Conservation (phyloP, 257 asterid species). For the Solanum commersonii region DNA sequence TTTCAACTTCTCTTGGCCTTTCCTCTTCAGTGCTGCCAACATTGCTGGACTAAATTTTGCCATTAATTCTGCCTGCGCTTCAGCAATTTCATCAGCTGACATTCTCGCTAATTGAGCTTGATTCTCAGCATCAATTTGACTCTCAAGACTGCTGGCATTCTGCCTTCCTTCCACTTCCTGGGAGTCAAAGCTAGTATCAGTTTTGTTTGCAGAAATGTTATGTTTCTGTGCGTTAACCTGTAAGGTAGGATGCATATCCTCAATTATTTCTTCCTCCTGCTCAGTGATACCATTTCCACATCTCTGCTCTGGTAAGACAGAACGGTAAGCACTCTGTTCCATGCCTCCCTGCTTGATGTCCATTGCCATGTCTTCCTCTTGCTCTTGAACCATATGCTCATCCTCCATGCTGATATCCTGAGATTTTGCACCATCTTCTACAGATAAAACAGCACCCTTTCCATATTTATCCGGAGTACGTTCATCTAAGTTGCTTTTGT, state of each 20-base stretch:
- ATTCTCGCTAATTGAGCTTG: constrained; percentile 49
- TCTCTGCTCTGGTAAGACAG: not conserved
- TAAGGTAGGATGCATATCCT: constrained; percentile 8
- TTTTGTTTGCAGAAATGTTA: constrained; percentile 1
- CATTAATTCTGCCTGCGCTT: constrained; percentile 73
- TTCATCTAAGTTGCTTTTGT: constrained; percentile 10
- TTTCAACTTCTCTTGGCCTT: constrained; percentile 54
- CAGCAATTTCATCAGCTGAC: constrained; percentile 80
- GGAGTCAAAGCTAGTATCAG: constrained; percentile 19
- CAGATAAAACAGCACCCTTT: constrained; percentile 2
- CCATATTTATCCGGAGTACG: constrained; percentile 1
- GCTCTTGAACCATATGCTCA: constrained; percentile 2
- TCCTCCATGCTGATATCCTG: constrained; percentile 3
- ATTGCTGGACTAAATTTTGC: constrained; percentile 56
- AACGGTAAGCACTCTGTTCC: not conserved
- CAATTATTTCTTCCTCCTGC: not conserved
- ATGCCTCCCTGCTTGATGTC: constrained; percentile 1
- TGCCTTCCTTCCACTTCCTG: constrained; percentile 22
- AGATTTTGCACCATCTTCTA: constrained; percentile 4
- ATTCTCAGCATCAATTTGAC: constrained; percentile 83
- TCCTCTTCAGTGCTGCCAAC: constrained; percentile 42
- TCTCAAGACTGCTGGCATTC: constrained; percentile 24
- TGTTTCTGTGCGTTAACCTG: constrained; percentile 11
- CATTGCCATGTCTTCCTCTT: constrained; percentile 8
- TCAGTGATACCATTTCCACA: not conserved